Conservation (phyloP, 306 rosid genomes). For the Luffa aegyptiaca region DNA sequence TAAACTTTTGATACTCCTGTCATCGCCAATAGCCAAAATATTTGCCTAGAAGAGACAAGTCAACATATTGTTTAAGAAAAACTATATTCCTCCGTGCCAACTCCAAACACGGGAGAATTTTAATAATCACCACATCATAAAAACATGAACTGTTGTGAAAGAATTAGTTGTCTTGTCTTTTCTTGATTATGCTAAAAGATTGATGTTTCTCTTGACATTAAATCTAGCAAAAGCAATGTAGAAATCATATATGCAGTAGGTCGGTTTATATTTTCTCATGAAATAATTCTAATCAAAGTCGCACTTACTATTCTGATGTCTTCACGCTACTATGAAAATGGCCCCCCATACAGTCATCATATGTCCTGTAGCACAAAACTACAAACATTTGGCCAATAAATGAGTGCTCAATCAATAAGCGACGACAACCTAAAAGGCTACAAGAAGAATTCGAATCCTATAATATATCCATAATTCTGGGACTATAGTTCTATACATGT, state of each 20-base stretch:
- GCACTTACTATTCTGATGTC: neutral
- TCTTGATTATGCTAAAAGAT: neutral
- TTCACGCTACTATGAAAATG: neutral
- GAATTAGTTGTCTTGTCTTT: neutral
- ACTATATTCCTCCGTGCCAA: neutral
- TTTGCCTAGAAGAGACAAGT: neutral
- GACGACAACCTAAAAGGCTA: neutral
- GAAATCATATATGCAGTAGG: neutral
- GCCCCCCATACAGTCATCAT: neutral
- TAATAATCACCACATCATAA: neutral
- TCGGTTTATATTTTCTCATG: neutral
- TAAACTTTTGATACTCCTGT: neutral
- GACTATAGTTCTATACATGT: neutral
- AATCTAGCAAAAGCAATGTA: neutral
- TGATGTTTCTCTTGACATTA: neutral
- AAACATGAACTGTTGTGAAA: neutral
- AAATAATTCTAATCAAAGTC: neutral
- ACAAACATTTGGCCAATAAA: neutral
- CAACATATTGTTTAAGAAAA: neutral
- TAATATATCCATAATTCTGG: neutral
- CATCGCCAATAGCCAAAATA: neutral
- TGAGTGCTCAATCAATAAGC: neutral
- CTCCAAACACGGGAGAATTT: neutral
- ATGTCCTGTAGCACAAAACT: neutral
- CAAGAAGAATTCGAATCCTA: neutral